Evolutionary conservation across 2,329 filamentous ascomycete species (phyloP).

Genomic region (Hypomyces rosellus): DNA sequence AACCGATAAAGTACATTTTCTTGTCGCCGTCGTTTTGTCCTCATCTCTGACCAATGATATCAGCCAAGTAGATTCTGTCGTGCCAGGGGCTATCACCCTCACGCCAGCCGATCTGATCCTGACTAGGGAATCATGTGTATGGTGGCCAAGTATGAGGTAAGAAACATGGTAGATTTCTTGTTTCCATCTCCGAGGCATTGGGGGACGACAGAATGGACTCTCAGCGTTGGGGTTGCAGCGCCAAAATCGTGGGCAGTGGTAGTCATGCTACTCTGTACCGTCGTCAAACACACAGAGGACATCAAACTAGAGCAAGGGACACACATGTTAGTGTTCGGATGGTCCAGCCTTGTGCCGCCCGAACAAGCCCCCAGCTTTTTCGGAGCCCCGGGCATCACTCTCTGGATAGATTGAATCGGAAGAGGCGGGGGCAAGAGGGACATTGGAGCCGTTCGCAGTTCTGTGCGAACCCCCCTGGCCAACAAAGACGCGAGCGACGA

Average conservation of each 20-base stretch:
- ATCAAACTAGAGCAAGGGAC: neutral
- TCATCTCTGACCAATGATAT: no score
- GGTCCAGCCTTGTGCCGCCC: neutral
- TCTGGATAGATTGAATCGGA: no score
- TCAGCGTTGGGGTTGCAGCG: neutral
- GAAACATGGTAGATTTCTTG: no score
- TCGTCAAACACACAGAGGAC: neutral
- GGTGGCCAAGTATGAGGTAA: no score
- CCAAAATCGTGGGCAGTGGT: neutral
- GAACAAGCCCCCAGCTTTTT: neutral
- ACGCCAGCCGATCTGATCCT: neutral
- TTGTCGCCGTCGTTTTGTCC: no score
- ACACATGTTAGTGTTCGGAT: neutral
- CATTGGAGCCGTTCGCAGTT: no score
- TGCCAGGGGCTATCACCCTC: neutral
- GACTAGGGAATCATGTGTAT: neutral
- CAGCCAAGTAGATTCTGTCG: no score
- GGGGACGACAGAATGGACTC: neutral
- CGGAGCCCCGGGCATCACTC: no score
- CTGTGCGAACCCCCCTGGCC: no score
- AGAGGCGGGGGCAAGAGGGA: no score
- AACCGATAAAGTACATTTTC: slow-evolving; percentile 3
- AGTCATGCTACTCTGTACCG: neutral
- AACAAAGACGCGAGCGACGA: no score
- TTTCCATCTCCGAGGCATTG: no score